Evolutionary conservation across 176 grass and related monocot genomes (phyloP).

Genomic region (Avena sativa): DNA sequence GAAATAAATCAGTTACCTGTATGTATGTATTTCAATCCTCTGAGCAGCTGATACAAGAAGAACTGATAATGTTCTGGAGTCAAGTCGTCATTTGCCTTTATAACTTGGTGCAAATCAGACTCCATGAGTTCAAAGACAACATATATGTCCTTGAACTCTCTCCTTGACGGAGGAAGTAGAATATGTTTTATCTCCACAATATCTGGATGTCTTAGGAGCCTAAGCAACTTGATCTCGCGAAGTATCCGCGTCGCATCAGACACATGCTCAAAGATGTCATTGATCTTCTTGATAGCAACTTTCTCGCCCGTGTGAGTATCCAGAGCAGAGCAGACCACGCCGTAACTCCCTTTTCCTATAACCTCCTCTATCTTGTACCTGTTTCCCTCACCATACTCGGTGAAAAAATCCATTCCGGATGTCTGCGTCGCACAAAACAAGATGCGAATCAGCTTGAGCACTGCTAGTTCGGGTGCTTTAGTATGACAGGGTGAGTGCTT

Average conservation of each 20-base stretch:
- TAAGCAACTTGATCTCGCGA: constrained; percentile 95
- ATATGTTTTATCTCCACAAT: constrained; percentile 99
- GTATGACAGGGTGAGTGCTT: not conserved
- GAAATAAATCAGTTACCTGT: constrained; percentile 75
- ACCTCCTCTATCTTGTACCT: constrained; percentile 96
- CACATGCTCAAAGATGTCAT: constrained; percentile 95
- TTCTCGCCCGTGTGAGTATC: constrained; percentile 81
- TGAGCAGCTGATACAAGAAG: constrained; percentile 93
- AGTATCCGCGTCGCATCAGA: constrained; percentile 91
- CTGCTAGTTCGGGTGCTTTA: not conserved
- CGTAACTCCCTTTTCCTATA: constrained; percentile 98
- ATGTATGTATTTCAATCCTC: constrained; percentile 98
- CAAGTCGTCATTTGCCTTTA: constrained; percentile 95
- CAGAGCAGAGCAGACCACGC: constrained; percentile 89
- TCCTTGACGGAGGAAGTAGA: constrained; percentile 88
- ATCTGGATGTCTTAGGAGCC: constrained; percentile 89
- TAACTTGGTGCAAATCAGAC: constrained; percentile 98
- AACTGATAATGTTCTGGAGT: constrained; percentile 96
- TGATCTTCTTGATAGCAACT: constrained; percentile 98
- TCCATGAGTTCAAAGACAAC: constrained; percentile 99
- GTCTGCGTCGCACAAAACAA: constrained; percentile 46
- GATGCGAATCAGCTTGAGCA: constrained; percentile 11
- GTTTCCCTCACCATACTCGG: constrained; percentile 89
- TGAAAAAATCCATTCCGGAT: constrained; percentile 86
- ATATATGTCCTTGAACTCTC: constrained; percentile 95